Base-by-base conservation (phyloP, 805 yeast species). In the Cyberlindnera mrakii region DNA sequence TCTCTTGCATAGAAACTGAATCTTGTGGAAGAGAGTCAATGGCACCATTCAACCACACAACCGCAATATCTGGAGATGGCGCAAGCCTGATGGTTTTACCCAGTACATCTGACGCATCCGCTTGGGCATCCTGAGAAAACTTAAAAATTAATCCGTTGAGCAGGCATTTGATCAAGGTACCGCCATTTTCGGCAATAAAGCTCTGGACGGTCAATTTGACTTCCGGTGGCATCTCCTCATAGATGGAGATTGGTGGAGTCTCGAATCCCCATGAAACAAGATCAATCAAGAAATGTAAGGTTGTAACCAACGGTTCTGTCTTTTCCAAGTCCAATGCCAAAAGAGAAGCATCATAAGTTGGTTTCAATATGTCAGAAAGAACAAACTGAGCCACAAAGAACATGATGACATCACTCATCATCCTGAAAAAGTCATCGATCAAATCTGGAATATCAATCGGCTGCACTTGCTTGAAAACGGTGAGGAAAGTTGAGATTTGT, bases 361-460 rank as follows among this genome's bases (percentile, higher is more conserved):
- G 71, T 34, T 68, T 64, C 50, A 82, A 57, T 20, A 82, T 54
- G 16, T 71, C 75, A 6, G 60, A 56, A 2, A 64, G 54, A 13
- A 80, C 68, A 36, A 79, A 68, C 47, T 74, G 66, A 42, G 70
- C 63, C 0, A 89, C 87, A 59, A 74, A 85, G 57, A 77, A 86
- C 83, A 84, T 83, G 41, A 89, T 63, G 40, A 87, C 67, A 58
- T 88, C 96, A 48, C 75, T 70, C 65, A 82, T 71, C 84, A 87
- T 81, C 48, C 90, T 70, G 72, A 82, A 86, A 59, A 82, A 90
- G 66, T 90, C 96, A 64, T 91, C 96, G 37, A 89, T 70, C 27
- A 85, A 71, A 60, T 88, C 96, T 23, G 58, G 63, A 32, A 53
- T 58, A 39, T 56, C 57, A 23, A 47, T 40, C 8, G 57, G 51